Conservation (phyloP, 768 basidiomycete species). For the Mycena pura region DNA sequence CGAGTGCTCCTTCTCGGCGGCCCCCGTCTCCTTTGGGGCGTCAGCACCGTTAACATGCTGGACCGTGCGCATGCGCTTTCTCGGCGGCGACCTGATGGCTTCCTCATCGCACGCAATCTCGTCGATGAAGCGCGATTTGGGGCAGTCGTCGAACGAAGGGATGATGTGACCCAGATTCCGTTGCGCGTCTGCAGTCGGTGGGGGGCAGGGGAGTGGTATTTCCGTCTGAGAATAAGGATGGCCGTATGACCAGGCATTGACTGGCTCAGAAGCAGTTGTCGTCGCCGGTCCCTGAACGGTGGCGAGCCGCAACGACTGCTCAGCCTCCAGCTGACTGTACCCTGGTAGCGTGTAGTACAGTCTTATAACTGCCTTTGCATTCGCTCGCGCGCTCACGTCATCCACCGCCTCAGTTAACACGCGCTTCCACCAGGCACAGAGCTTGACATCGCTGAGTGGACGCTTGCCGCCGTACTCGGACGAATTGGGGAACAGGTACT, state of each 20-base stretch:
- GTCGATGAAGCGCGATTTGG: conserved; percentile 92
- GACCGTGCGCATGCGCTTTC: conserved; percentile 58
- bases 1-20: conserved; percentile 31
- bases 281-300: conserved; percentile 30
- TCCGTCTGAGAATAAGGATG: conserved; percentile 74
- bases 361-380: conserved; percentile 38
- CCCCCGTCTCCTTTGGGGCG: conserved; percentile 30
- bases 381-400: conserved; percentile 41
- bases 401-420: conserved; percentile 64
- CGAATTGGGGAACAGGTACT: conserved; percentile 95
- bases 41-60: conserved; percentile 31
- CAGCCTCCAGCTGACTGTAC: conserved; percentile 70
- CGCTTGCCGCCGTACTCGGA: conserved; percentile 71
- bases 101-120: conserved; percentile 80
- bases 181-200: conserved; percentile 32
- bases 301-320: conserved; percentile 55
- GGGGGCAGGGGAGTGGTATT: conserved; percentile 54
- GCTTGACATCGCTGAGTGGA: conserved; percentile 75
- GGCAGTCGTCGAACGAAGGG: conserved; percentile 96
- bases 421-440: conserved; percentile 94
- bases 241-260: conserved; percentile 77
- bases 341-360: conserved; percentile 77
- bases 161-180: conserved; percentile 74
- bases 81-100: conserved; percentile 62
- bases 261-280: conserved; percentile 17